A percentile compares a stretch with the other conserved stretches of the same genome.
These are phyloP conservation scores for Trametes hirsuta DNA, from an alignment of 1,284 basidiomycete species.

Conservation along the genomic window DNA sequence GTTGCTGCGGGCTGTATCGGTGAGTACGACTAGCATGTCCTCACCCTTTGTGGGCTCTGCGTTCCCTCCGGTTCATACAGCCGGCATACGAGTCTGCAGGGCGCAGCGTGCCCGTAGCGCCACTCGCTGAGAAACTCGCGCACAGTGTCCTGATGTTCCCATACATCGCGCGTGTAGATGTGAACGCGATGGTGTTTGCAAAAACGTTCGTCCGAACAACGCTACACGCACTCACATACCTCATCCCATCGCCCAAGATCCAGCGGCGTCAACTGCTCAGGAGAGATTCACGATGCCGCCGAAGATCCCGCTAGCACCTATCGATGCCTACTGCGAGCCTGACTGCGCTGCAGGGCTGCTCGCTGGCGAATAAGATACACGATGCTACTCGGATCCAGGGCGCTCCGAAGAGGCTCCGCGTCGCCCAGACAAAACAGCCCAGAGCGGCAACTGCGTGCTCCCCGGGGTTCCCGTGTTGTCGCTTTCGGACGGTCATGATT, in stretches of 20 bases:
- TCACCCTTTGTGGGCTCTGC: not conserved
- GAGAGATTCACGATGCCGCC: not conserved
- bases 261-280: not conserved
- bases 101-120: not conserved
- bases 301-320: too few species aligned
- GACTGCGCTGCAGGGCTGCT: too few species aligned
- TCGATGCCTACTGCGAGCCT: too few species aligned
- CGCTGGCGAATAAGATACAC: not conserved
- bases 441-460: not conserved
- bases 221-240: not conserved
- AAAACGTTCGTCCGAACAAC: too few species aligned
- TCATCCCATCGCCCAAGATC: not conserved
- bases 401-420: constrained; percentile 19
- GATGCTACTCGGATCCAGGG: not conserved
- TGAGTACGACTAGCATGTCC: not conserved
- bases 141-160: not conserved
- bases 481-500: not conserved
- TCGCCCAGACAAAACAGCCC: not conserved
- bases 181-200: too few species aligned
- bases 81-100: not conserved
- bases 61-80: not conserved
- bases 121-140: not conserved
- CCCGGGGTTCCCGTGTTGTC: not conserved
- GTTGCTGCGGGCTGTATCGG: not conserved
- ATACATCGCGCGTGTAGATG: not conserved